These are phyloP conservation scores for Podospora pseudoanserina DNA, from an alignment of 495 filamentous ascomycete genomes.

Conservation along the genomic window DNA sequence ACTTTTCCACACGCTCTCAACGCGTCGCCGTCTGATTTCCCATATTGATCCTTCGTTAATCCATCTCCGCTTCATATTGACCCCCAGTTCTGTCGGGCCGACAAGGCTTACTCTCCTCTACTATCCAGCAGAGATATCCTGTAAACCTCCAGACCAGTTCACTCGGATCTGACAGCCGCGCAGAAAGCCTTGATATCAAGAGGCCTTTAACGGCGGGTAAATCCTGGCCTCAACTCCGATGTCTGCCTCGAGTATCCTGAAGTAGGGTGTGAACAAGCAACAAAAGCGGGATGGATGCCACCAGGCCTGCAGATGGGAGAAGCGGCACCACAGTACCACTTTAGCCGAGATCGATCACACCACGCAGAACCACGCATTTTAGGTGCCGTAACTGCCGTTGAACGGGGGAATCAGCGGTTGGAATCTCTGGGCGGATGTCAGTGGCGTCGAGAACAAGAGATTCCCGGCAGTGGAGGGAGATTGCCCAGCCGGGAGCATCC, in stretches of 20 bases:
- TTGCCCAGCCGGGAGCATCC: constrained; percentile 10
- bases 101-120: background rate
- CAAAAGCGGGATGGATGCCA: background rate
- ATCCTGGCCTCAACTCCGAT: background rate
- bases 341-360: constrained; percentile 3
- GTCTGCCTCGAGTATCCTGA: background rate
- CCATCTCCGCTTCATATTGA: background rate
- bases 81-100: background rate
- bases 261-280: background rate
- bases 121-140: too few relatives aligned
- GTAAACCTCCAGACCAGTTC: too few relatives aligned
- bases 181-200: background rate
- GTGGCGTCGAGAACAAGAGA: constrained; percentile 11
- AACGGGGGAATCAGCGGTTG: background rate
- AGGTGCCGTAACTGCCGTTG: background rate
- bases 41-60: background rate
- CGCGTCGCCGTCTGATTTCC: background rate
- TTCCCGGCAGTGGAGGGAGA: background rate
- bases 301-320: background rate
- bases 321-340: background rate
- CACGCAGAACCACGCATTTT: background rate
- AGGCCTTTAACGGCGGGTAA: background rate
- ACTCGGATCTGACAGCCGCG: background rate
- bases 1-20: background rate
- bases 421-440: constrained; percentile 10